These are phyloP conservation scores for Zopfochytrium polystomum DNA, from an alignment of 371 early-diverging fungal species.

Conservation along the genomic window DNA sequence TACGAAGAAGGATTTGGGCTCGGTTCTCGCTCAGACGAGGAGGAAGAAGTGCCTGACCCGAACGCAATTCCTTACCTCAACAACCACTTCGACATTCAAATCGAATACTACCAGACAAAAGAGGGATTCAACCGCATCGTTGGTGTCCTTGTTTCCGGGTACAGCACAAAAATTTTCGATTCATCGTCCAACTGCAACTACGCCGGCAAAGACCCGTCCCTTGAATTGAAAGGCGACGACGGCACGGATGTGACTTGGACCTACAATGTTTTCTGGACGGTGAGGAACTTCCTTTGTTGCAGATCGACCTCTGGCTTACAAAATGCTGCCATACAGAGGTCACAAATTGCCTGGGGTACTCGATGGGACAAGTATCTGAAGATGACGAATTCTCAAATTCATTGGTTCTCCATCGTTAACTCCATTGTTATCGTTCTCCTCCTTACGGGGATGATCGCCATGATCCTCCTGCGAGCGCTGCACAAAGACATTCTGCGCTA, in stretches of 20 bases:
- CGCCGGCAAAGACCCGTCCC: conserved; percentile 2
- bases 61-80: conserved; percentile 49
- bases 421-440: conserved; percentile 87
- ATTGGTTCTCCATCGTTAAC: conserved; percentile 80
- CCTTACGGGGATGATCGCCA: conserved; percentile 83
- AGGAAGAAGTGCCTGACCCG: conserved; percentile 11
- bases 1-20: conserved; percentile 64
- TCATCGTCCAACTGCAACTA: conserved; percentile 18
- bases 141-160: conserved; percentile 77
- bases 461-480: conserved; percentile 73
- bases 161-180: conserved; percentile 45
- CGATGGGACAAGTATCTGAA: conserved; percentile 92
- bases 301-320: neutral
- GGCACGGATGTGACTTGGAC: conserved; percentile 65
- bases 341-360: conserved; percentile 80
- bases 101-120: conserved; percentile 72
- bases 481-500: conserved; percentile 85
- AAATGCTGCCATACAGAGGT: conserved; percentile 18
- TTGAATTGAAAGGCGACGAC: conserved; percentile 28
- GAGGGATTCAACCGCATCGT: conserved; percentile 73
- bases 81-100: conserved; percentile 86
- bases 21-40: conserved; percentile 51
- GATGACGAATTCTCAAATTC: conserved; percentile 80
- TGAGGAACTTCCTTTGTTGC: conserved; percentile 22
- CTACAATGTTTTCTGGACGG: conserved; percentile 81